Conservation (phyloP, 2,329 filamentous ascomycete genomes). For the Dactylellina cionopaga region DNA sequence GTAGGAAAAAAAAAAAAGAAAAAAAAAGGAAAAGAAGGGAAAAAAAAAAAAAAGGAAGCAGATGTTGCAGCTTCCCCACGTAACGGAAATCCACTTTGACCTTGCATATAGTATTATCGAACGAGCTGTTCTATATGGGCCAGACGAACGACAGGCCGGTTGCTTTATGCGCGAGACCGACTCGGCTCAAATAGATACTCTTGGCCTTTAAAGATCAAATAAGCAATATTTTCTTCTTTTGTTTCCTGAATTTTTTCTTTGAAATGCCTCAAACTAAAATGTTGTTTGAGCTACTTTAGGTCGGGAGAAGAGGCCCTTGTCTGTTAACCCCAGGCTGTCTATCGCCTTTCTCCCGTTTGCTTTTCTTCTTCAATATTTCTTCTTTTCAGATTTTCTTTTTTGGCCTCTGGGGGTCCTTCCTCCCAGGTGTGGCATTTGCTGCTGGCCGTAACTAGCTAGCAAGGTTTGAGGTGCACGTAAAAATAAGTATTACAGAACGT, state of each 20-base stretch:
- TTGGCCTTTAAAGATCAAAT: neutral
- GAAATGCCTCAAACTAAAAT: conserved; percentile 53
- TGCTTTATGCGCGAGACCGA: conserved; percentile 45
- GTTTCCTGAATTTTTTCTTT: conserved; percentile 7
- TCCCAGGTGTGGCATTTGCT: conserved; percentile 48
- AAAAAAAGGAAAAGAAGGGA: neutral
- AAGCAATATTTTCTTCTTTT: conserved; percentile 36
- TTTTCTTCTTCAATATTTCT: conserved; percentile 40
- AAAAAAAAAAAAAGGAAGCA: conserved; percentile 16
- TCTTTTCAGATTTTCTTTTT: conserved; percentile 46
- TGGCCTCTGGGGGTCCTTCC: conserved; percentile 35
- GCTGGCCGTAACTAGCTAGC: conserved; percentile 48
- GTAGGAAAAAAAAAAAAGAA: neutral
- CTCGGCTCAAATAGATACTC: conserved; percentile 39
- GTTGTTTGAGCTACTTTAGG: conserved; percentile 48
- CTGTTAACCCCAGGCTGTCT: conserved; percentile 49
- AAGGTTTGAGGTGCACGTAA: conserved; percentile 46
- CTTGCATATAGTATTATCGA: conserved; percentile 29
- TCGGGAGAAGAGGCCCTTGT: conserved; percentile 43
- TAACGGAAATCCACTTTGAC: conserved; percentile 39
- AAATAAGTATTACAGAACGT: conserved; percentile 47
- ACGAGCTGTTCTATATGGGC: conserved; percentile 8
- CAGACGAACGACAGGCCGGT: conserved; percentile 10
- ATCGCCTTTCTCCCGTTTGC: conserved; percentile 51
- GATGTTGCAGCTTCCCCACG: conserved; percentile 46